Conservation (phyloP, 1,139 yeast genomes). For the Geotrichum klebahnii region DNA sequence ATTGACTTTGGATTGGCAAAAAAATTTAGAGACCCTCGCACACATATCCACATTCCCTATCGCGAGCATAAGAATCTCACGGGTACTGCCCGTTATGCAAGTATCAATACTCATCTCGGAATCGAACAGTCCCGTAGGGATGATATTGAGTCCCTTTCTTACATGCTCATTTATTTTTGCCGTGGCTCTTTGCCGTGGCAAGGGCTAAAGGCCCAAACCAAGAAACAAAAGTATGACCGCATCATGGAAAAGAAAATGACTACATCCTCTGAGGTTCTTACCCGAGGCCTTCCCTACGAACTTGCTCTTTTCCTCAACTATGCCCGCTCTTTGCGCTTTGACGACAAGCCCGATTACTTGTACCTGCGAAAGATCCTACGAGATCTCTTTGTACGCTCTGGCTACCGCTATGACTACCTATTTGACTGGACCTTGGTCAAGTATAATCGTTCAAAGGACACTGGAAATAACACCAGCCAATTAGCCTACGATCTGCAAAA, state of each 20-base stretch:
- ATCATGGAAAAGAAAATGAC: conserved; percentile 96
- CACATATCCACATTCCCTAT: conserved; percentile 92
- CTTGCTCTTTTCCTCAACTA: conserved; percentile 85
- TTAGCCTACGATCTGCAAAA: conserved; percentile 8
- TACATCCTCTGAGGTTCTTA: conserved; percentile 81
- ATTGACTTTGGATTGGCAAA: conserved; percentile 97
- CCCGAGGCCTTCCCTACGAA: conserved; percentile 88
- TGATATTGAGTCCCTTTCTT: conserved; percentile 92
- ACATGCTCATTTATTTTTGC: conserved; percentile 89
- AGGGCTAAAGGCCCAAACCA: conserved; percentile 94
- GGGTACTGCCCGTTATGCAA: conserved; percentile 96
- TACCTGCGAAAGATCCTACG: conserved; percentile 85
- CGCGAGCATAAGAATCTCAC: conserved; percentile 93
- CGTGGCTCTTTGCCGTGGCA: conserved; percentile 98
- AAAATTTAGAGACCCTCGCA: conserved; percentile 90
- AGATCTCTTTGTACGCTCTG: conserved; percentile 82
- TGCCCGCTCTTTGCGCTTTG: conserved; percentile 85
- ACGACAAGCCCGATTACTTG: conserved; percentile 92
- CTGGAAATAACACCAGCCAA: conserved; percentile 16
- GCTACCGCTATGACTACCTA: conserved; percentile 87
- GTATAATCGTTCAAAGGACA: conserved; percentile 44
- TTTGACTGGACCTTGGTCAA: conserved; percentile 96
- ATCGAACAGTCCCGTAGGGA: conserved; percentile 96
- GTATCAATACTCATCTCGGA: conserved; percentile 93
- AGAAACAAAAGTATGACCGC: conserved; percentile 93